Evolutionary conservation across 139 green algal genomes (phyloP).

Genomic region (Zygnema circumcarinatum): DNA sequence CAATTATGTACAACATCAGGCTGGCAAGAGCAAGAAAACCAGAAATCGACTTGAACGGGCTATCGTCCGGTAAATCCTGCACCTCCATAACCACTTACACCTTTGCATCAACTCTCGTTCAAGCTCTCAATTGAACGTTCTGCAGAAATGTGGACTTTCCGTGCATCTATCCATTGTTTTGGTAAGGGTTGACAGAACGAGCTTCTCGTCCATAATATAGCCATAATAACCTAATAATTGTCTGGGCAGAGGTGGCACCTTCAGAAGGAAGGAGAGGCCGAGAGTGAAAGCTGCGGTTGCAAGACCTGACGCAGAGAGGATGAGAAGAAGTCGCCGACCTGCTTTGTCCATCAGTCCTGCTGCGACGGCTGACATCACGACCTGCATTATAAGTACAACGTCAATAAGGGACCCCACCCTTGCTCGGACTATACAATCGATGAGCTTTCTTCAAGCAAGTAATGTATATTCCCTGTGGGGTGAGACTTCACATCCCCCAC

Average conservation of each 20-base stretch:
- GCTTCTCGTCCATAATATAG: too few species aligned
- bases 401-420: neutral
- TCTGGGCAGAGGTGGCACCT: too few species aligned
- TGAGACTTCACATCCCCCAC: too few species aligned
- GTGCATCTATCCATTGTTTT: too few species aligned
- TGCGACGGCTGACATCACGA: slow-evolving; percentile 48
- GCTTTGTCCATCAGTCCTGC: slow-evolving; percentile 46
- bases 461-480: too few species aligned
- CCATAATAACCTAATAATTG: too few species aligned
- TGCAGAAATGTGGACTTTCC: too few species aligned
- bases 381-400: slow-evolving; percentile 20
- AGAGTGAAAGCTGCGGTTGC: slow-evolving; percentile 17
- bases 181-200: too few species aligned
- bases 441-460: too few species aligned
- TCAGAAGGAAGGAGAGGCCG: slow-evolving; percentile 35
- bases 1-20: slow-evolving; percentile 47
- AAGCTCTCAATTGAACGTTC: neutral
- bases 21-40: neutral
- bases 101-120: neutral
- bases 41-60: neutral
- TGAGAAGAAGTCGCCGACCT: slow-evolving; percentile 25
- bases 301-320: slow-evolving; percentile 30
- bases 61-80: neutral
- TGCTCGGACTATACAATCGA: neutral
- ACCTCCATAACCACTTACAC: neutral